These are phyloP conservation scores for Penicillium coprophilum DNA, from an alignment of 495 filamentous ascomycete genomes.

Conservation along the genomic window DNA sequence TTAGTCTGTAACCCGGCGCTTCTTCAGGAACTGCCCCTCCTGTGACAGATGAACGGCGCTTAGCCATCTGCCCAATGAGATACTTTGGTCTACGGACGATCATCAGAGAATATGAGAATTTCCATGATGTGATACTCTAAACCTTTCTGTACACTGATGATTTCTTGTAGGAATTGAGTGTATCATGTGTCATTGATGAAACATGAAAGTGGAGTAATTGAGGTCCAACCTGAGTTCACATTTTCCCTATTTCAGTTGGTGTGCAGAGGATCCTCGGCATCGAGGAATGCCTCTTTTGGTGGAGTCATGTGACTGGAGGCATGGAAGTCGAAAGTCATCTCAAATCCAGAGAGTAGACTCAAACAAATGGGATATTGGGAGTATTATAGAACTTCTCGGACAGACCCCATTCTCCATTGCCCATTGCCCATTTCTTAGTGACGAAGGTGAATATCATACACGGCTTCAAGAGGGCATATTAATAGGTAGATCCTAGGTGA, in stretches of 20 bases:
- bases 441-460: too few relatives aligned
- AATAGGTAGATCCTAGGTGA: too few relatives aligned
- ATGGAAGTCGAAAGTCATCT: neutral
- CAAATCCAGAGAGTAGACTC: too few relatives aligned
- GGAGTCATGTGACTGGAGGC: neutral
- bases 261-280: neutral
- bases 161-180: neutral
- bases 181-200: neutral
- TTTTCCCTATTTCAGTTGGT: neutral
- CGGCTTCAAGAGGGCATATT: too few relatives aligned
- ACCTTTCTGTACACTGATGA: neutral
- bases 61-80: conserved; percentile 12
- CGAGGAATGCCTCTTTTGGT: conserved; percentile 1
- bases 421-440: too few relatives aligned
- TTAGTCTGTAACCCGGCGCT: conserved; percentile 11
- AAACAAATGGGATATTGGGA: too few relatives aligned
- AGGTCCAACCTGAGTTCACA: conserved; percentile 7
- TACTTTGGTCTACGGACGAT: neutral
- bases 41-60: conserved; percentile 17
- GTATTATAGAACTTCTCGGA: too few relatives aligned
- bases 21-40: conserved; percentile 4
- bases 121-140: conserved; percentile 3
- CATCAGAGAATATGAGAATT: neutral
- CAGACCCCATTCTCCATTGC: too few relatives aligned
- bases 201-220: too few relatives aligned